phyloP scores from a whole-genome alignment of 1,284 basidiomycete species.

The Apiotrichum domesticum region DNA sequence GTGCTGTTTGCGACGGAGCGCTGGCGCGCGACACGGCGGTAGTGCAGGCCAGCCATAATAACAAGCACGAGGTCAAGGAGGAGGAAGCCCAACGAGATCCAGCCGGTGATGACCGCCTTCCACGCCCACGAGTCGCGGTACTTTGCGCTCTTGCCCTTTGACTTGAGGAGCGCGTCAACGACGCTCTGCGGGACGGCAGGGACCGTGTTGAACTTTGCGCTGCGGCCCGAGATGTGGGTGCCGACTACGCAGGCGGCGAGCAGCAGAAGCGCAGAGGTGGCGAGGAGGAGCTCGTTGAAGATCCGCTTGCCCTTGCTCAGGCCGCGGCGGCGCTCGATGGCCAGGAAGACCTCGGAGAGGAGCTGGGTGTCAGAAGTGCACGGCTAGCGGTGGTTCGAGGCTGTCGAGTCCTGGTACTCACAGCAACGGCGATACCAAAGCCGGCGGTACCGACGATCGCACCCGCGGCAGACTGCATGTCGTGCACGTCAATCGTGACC shows the following conservation, averaged over 20 bases:
- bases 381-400: too few relatives aligned
- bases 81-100: constrained; percentile 12
- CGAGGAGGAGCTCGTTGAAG: constrained; percentile 15
- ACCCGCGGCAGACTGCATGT: constrained; percentile 6
- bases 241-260: constrained; percentile 8
- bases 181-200: background rate
- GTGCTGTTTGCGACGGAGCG: background rate
- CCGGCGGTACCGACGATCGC: constrained; percentile 5
- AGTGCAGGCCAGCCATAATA: constrained; percentile 8
- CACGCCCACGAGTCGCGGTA: constrained; percentile 7
- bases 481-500: background rate
- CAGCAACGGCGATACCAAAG: constrained; percentile 10
- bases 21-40: constrained; percentile 2
- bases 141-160: background rate
- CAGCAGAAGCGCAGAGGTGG: constrained; percentile 4
- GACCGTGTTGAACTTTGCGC: background rate
- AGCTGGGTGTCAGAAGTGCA: background rate
- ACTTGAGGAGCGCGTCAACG: constrained; percentile 4
- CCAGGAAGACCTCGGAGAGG: constrained; percentile 12
- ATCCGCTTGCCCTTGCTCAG: constrained; percentile 2
- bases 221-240: background rate
- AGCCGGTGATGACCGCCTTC: constrained; percentile 10
- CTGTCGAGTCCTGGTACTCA: background rate
- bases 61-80: constrained; percentile 7
- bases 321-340: background rate